These are phyloP conservation scores for Ceratobasidium sp. DNA, from an alignment of 1,284 basidiomycete genomes.

Conservation along the genomic window DNA sequence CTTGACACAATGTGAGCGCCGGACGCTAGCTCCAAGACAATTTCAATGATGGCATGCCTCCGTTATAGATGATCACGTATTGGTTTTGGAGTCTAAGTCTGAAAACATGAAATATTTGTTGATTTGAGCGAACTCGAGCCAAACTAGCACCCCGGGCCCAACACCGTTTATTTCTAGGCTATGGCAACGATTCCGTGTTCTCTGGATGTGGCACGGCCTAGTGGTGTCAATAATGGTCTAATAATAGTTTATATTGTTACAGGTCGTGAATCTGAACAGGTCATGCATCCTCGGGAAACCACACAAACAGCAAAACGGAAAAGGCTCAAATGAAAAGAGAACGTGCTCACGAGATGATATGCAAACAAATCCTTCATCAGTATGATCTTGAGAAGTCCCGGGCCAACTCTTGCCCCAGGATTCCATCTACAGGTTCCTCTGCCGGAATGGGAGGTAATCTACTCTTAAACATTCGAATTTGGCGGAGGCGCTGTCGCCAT, in stretches of 20 bases:
- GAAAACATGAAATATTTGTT: no score
- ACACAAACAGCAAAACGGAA: neutral
- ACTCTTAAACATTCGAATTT: conserved; percentile 75
- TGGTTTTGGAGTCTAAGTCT: no score
- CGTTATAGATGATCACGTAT: no score
- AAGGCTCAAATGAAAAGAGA: neutral
- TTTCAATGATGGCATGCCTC: no score
- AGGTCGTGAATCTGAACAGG: neutral
- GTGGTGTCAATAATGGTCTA: no score
- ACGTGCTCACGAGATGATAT: neutral
- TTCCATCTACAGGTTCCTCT: conserved; percentile 55
- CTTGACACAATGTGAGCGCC: no score
- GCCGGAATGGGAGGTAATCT: conserved; percentile 53
- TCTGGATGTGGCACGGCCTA: no score
- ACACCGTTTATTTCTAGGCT: no score
- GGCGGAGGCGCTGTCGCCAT: conserved; percentile 84
- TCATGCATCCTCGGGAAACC: neutral
- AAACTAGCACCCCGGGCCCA: no score
- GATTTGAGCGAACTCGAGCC: no score
- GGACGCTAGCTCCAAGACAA: no score
- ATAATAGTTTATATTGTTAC: conserved; percentile 1
- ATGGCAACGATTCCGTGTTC: no score
- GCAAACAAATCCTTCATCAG: conserved; percentile 48
- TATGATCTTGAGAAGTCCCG: conserved; percentile 61
- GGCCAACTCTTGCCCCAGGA: conserved; percentile 59